Evolutionary conservation across 2,329 filamentous ascomycete genomes (phyloP).

Genomic region (Colletotrichum agaves): DNA sequence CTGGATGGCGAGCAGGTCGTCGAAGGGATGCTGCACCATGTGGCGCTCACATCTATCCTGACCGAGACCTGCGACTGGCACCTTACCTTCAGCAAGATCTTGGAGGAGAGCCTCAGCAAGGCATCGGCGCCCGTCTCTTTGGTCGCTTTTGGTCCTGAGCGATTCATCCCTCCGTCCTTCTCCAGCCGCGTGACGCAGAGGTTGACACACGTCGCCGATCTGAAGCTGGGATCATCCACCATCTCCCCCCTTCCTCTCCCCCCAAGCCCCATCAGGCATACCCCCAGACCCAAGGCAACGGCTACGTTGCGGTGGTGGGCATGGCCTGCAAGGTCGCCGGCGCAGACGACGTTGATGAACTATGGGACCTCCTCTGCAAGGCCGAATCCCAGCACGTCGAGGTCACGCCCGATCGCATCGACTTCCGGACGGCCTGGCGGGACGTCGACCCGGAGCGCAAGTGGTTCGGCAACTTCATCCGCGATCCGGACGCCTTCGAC

Average conservation of each 20-base stretch:
- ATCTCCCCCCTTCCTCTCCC: too few species aligned
- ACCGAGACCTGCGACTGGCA: slow-evolving; percentile 36
- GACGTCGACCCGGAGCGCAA: neutral
- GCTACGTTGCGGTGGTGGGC: slow-evolving; percentile 50
- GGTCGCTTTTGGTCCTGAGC: slow-evolving; percentile 51
- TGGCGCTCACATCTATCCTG: slow-evolving; percentile 49
- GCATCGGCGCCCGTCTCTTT: slow-evolving; percentile 30
- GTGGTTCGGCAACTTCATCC: slow-evolving; percentile 41
- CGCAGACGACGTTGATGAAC: slow-evolving; percentile 47
- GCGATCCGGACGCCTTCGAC: slow-evolving; percentile 47
- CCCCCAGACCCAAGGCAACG: neutral
- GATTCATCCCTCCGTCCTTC: slow-evolving; percentile 49
- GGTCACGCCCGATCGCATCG: neutral
- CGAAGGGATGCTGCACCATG: slow-evolving; percentile 42
- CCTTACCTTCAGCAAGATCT: slow-evolving; percentile 38
- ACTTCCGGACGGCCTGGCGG: neutral
- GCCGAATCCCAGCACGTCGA: slow-evolving; percentile 30
- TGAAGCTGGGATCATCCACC: neutral
- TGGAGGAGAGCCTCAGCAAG: slow-evolving; percentile 47
- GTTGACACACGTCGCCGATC: slow-evolving; percentile 35
- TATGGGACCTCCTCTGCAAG: slow-evolving; percentile 45
- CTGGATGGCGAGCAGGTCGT: slow-evolving; percentile 36
- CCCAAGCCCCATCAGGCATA: neutral
- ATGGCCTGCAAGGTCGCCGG: slow-evolving; percentile 56
- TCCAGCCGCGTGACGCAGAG: slow-evolving; percentile 36